Evolutionary conservation across 768 basidiomycete species (phyloP).

Genomic region (Hemileccinum rubropunctum): DNA sequence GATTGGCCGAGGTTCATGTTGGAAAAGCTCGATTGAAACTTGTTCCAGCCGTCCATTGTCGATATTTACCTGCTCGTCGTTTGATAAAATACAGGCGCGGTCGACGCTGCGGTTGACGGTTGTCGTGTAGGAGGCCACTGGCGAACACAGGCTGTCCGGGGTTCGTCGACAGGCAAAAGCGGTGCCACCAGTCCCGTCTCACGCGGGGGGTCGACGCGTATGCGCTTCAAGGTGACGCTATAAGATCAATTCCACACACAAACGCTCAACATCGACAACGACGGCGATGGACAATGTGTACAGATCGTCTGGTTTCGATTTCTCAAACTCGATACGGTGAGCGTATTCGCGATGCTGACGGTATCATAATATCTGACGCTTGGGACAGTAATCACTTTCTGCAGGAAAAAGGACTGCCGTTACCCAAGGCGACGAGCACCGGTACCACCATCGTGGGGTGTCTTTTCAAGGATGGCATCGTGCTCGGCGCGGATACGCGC

Average conservation of each 20-base stretch:
- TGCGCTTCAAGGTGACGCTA: background rate
- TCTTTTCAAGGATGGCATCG: constrained; percentile 87
- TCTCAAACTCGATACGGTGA: constrained; percentile 72
- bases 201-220: constrained; percentile 28
- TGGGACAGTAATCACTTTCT: constrained; percentile 67
- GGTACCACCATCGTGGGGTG: constrained; percentile 99
- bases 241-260: too few species aligned
- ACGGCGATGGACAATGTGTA: constrained; percentile 45
- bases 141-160: constrained; percentile 8
- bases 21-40: constrained; percentile 59
- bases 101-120: constrained; percentile 1
- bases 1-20: constrained; percentile 72
- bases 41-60: constrained; percentile 59
- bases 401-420: constrained; percentile 61
- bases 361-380: background rate
- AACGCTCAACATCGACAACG: background rate
- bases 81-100: background rate
- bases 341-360: constrained; percentile 5
- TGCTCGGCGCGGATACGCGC: constrained; percentile 94
- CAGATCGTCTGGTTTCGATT: constrained; percentile 66
- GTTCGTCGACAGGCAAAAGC: constrained; percentile 5
- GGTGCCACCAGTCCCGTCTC: constrained; percentile 14
- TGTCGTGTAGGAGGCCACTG: constrained; percentile 1
- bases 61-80: background rate
- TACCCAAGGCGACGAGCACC: constrained; percentile 86